Conservation (phyloP, 2,329 filamentous ascomycete genomes). For the Emmonsia crescens region DNA sequence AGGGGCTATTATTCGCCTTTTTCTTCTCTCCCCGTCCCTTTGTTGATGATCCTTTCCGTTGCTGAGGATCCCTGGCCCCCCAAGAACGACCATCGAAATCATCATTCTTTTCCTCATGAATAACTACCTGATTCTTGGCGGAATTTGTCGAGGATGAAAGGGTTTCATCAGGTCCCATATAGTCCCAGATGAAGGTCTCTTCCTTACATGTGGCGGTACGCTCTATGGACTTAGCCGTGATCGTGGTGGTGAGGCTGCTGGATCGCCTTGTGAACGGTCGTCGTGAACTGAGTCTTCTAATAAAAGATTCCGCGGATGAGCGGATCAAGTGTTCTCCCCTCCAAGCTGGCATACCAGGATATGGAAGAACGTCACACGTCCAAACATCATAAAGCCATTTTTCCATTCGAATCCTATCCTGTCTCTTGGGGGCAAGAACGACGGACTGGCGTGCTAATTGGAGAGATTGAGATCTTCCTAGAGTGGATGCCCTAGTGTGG, state of each 20-base stretch:
- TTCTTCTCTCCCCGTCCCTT: not conserved
- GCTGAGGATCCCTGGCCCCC: not conserved
- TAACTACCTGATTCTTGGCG: not conserved
- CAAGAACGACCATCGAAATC: not conserved
- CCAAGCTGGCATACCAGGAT: conserved; percentile 64
- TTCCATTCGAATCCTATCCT: conserved; percentile 69
- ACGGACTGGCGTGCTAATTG: conserved; percentile 54
- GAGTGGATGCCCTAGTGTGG: conserved; percentile 6
- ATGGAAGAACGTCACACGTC: conserved; percentile 70
- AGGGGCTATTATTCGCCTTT: not conserved
- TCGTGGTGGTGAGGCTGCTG: conserved; percentile 38
- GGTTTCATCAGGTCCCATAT: not conserved
- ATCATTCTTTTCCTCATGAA: not conserved
- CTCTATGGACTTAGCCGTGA: conserved; percentile 11
- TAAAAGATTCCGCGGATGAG: conserved; percentile 72
- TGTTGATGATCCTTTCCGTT: not conserved
- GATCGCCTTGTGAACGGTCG: conserved; percentile 66
- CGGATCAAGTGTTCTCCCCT: conserved; percentile 62
- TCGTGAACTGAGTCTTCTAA: conserved; percentile 74
- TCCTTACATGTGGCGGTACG: conserved; percentile 4
- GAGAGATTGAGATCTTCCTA: conserved; percentile 50
- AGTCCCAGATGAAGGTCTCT: conserved; percentile 5
- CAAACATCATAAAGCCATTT: conserved; percentile 65
- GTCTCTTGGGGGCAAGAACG: conserved; percentile 61
- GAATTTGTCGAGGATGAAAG: not conserved